Percentiles rank a stretch among this genome's conserved stretches.
Conservation (phyloP, 2,329 filamentous ascomycete species). For the Cladophialophora carrionii region DNA sequence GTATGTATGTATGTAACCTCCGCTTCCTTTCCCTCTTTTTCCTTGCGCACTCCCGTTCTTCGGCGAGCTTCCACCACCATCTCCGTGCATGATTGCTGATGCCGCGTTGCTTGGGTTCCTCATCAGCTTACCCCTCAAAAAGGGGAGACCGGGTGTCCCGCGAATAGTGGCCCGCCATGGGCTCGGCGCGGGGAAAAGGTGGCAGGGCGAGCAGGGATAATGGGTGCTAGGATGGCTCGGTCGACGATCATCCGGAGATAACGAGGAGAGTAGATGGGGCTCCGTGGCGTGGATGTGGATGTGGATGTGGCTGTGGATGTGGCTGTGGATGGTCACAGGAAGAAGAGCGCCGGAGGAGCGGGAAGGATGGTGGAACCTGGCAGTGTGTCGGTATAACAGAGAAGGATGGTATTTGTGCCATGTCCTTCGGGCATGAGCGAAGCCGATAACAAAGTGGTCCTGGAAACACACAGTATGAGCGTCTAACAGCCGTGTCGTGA, state of each 20-base stretch:
- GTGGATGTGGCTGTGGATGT: not conserved
- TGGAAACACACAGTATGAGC: not conserved
- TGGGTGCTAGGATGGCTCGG: not conserved
- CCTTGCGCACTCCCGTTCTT: slow-evolving; percentile 16
- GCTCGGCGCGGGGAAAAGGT: slow-evolving; percentile 21
- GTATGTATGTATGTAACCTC: not conserved
- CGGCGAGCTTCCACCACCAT: slow-evolving; percentile 24
- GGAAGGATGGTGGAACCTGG: not conserved
- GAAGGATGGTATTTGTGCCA: not conserved
- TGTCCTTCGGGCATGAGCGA: not conserved
- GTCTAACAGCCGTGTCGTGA: not conserved
- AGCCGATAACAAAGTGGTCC: not conserved
- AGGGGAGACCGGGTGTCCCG: slow-evolving; percentile 19
- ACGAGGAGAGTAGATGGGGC: not conserved
- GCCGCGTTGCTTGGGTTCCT: not conserved
- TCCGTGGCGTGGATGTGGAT: not conserved
- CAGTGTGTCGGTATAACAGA: not conserved
- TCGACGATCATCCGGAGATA: not conserved
- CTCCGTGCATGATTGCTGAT: slow-evolving; percentile 12
- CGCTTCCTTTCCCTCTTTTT: not conserved
- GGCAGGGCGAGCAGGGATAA: slow-evolving; percentile 6
- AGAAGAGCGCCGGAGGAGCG: not conserved
- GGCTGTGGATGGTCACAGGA: not conserved
- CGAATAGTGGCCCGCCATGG: slow-evolving; percentile 10
- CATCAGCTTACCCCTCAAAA: slow-evolving; percentile 26